phyloP scores from a whole-genome alignment of 2,329 filamentous ascomycete species.

The Escovopsis sp. region DNA sequence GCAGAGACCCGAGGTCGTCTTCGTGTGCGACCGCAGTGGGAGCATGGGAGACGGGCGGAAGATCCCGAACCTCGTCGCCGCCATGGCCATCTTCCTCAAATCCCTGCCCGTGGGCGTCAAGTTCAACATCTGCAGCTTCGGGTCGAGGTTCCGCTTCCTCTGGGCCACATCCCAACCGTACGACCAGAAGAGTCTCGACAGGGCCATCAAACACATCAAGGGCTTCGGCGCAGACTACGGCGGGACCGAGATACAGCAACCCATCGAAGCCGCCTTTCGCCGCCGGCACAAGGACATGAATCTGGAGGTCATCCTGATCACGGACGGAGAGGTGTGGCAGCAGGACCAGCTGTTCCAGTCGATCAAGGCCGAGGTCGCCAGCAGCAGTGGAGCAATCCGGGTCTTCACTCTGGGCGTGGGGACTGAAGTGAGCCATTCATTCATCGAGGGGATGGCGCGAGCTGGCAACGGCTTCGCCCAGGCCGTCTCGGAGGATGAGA shows the following conservation, averaged over 20 bases:
- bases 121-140: slow-evolving; percentile 60
- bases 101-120: slow-evolving; percentile 46
- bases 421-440: slow-evolving; percentile 29
- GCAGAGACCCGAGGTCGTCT: slow-evolving; percentile 47
- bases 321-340: slow-evolving; percentile 40
- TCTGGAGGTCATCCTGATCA: slow-evolving; percentile 39
- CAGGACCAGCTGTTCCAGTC: slow-evolving; percentile 28
- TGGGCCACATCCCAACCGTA: slow-evolving; percentile 33
- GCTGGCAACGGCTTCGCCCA: slow-evolving; percentile 46
- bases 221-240: slow-evolving; percentile 31
- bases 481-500: slow-evolving; percentile 44
- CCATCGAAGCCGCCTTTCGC: slow-evolving; percentile 28
- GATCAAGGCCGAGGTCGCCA: slow-evolving; percentile 24
- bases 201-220: slow-evolving; percentile 27
- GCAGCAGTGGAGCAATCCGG: slow-evolving; percentile 28
- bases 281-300: slow-evolving; percentile 28
- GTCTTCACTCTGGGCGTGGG: slow-evolving; percentile 43
- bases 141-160: slow-evolving; percentile 28
- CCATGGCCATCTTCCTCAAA: slow-evolving; percentile 48
- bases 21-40: slow-evolving; percentile 57
- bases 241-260: slow-evolving; percentile 35
- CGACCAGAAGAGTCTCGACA: slow-evolving; percentile 24
- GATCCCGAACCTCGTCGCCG: slow-evolving; percentile 37
- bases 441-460: slow-evolving; percentile 39
- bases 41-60: slow-evolving; percentile 38